Percentiles rank a stretch among this genome's conserved stretches.
Evolutionary conservation across 192 early-diverging fungal species (phyloP).

Genomic region (Phlyctochytrium arcticum): DNA sequence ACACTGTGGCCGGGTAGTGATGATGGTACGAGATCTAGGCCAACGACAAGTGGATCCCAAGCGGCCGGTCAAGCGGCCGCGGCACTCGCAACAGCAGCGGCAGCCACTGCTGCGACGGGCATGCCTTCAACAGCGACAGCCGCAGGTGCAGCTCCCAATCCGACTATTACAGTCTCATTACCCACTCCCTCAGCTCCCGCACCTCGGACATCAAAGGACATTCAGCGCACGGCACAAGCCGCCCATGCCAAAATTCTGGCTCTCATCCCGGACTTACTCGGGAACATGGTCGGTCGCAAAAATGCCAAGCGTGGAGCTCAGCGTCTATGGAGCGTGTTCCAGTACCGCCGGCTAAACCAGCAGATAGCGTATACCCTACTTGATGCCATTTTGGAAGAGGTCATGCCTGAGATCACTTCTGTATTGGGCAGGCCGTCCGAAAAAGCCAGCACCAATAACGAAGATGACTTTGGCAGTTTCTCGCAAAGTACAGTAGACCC

Average conservation of each 20-base stretch:
- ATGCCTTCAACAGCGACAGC: too few species aligned
- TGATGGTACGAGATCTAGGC: too few species aligned
- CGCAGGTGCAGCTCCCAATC: too few species aligned
- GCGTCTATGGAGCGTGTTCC: conserved; percentile 65
- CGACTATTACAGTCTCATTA: too few species aligned
- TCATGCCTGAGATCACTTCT: conserved; percentile 63
- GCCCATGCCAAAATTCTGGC: conserved; percentile 21
- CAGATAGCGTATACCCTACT: conserved; percentile 70
- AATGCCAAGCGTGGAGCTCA: conserved; percentile 76
- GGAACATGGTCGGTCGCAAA: conserved; percentile 74
- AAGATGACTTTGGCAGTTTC: too few species aligned
- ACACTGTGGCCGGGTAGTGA: conserved; percentile 65
- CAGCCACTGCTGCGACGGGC: too few species aligned
- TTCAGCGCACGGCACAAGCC: conserved; percentile 24
- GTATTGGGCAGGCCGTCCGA: too few species aligned
- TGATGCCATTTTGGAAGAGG: conserved; percentile 63
- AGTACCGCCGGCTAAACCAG: conserved; percentile 73
- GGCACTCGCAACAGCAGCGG: not conserved
- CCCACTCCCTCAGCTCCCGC: not conserved
- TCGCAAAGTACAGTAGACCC: too few species aligned
- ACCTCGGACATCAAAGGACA: conserved; percentile 45
- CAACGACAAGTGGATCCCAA: too few species aligned
- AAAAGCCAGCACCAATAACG: too few species aligned
- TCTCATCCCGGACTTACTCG: conserved; percentile 54
- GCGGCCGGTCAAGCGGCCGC: conserved; percentile 30